Evolutionary conservation across 2,329 filamentous ascomycete species (phyloP).

Genomic region (Fusarium hostae): DNA sequence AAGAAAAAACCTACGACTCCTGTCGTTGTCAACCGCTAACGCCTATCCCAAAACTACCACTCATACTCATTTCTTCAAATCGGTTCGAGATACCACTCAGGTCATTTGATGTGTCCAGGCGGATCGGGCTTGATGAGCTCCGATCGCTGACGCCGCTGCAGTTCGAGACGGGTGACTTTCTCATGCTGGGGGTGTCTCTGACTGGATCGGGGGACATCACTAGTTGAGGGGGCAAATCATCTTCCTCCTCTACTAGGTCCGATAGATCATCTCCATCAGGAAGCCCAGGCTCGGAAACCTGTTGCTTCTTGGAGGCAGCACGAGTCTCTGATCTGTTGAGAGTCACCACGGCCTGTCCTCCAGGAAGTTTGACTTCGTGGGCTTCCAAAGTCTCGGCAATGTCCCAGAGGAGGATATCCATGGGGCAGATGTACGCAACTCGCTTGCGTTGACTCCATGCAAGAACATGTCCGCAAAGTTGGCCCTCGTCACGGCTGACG

Average conservation of each 20-base stretch:
- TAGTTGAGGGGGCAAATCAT: slow-evolving; percentile 29
- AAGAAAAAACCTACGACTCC: not conserved
- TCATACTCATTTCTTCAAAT: slow-evolving; percentile 50
- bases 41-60: slow-evolving; percentile 46
- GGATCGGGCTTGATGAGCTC: slow-evolving; percentile 44
- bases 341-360: slow-evolving; percentile 58
- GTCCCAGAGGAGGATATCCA: slow-evolving; percentile 89
- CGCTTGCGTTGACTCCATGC: slow-evolving; percentile 85
- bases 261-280: slow-evolving; percentile 43
- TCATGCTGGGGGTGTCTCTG: slow-evolving; percentile 4
- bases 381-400: slow-evolving; percentile 83
- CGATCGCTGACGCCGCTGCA: slow-evolving; percentile 28
- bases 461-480: slow-evolving; percentile 88
- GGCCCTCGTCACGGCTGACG: slow-evolving; percentile 80
- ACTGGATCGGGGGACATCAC: slow-evolving; percentile 7
- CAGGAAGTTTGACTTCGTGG: slow-evolving; percentile 75
- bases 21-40: slow-evolving; percentile 41
- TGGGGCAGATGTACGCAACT: slow-evolving; percentile 92
- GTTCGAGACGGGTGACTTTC: slow-evolving; percentile 26
- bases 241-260: slow-evolving; percentile 47
- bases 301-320: slow-evolving; percentile 16
- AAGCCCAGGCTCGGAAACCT: not conserved
- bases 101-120: slow-evolving; percentile 45
- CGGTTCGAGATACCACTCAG: slow-evolving; percentile 44
- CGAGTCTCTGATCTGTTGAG: slow-evolving; percentile 14